Conservation (phyloP, 345 rosid genomes). For the Euphorbia tirucalli region DNA sequence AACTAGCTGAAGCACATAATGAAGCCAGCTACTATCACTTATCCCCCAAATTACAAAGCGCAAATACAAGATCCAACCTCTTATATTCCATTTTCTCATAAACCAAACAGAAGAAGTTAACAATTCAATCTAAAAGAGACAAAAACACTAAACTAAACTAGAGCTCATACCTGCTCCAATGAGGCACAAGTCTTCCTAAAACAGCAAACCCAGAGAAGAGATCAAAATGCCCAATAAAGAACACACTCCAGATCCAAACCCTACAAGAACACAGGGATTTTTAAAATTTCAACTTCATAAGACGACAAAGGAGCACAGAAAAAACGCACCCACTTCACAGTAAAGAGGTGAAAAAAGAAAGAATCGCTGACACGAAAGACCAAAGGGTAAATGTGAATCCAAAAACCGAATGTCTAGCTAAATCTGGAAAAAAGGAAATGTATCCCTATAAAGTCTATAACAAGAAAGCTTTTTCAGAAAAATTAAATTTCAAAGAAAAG, state of each 20-base stretch:
- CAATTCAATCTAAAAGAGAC: not conserved
- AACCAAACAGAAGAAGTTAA: conserved; percentile 1
- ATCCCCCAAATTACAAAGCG: conserved; percentile 5
- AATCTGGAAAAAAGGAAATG: conserved; percentile 12
- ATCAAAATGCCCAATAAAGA: conserved; percentile 20
- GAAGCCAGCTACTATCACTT: not conserved
- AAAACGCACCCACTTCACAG: conserved; percentile 18
- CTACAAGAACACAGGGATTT: conserved; percentile 18
- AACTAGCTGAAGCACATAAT: not conserved
- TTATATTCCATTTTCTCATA: too few species aligned
- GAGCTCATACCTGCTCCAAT: conserved; percentile 35
- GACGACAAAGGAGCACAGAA: conserved; percentile 25
- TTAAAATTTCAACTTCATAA: conserved; percentile 24
- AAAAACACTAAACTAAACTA: too few species aligned
- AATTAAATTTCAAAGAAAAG: not conserved
- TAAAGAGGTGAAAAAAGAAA: conserved; percentile 22
- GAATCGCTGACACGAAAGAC: conserved; percentile 12
- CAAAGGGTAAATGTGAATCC: conserved; percentile 30
- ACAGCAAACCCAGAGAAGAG: conserved; percentile 19
- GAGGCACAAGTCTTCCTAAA: too few species aligned
- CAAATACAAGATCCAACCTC: conserved; percentile 27
- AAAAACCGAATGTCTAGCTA: conserved; percentile 15
- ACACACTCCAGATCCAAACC: conserved; percentile 43
- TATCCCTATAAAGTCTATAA: not conserved
- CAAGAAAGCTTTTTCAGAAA: not conserved